A percentile compares a stretch with the other conserved stretches of the same genome.
These are phyloP conservation scores for Gossypium gossypioides DNA, from an alignment of 441 rosid species.

Conservation along the genomic window DNA sequence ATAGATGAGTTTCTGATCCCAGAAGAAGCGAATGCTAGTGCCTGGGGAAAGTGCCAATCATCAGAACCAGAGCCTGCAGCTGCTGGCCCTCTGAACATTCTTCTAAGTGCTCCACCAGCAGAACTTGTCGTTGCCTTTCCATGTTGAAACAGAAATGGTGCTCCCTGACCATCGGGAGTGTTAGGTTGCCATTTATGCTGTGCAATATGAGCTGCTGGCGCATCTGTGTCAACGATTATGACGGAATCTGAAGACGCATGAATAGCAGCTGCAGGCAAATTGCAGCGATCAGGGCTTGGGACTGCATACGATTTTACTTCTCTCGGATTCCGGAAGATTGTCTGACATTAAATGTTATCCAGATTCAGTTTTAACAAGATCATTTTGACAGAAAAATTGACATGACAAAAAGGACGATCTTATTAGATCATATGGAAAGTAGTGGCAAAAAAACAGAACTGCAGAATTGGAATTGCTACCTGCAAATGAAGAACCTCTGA, in stretches of 20 bases:
- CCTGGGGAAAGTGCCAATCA: conserved; percentile 84
- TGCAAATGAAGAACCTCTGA: conserved; percentile 84
- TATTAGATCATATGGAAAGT: background rate
- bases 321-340: conserved; percentile 85
- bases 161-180: conserved; percentile 92
- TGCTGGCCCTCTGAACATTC: conserved; percentile 81
- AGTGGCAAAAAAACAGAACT: background rate
- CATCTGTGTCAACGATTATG: conserved; percentile 68
- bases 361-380: conserved; percentile 8
- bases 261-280: conserved; percentile 91
- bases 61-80: conserved; percentile 50
- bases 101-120: conserved; percentile 68
- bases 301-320: conserved; percentile 72
- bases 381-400: background rate
- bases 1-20: conserved; percentile 81
- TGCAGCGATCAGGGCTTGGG: conserved; percentile 82
- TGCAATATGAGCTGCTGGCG: conserved; percentile 87
- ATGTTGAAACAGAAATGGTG: conserved; percentile 91
- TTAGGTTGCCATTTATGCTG: conserved; percentile 97
- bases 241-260: conserved; percentile 81
- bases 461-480: conserved; percentile 30
- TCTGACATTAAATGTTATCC: conserved; percentile 40
- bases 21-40: conserved; percentile 78
- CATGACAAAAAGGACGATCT: background rate
- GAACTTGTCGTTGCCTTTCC: conserved; percentile 62